Evolutionary conservation across 352 stramenopile species (phyloP), one percentile per base, ranked within the genome.

Genomic region (Phytopythium helicoides): DNA sequence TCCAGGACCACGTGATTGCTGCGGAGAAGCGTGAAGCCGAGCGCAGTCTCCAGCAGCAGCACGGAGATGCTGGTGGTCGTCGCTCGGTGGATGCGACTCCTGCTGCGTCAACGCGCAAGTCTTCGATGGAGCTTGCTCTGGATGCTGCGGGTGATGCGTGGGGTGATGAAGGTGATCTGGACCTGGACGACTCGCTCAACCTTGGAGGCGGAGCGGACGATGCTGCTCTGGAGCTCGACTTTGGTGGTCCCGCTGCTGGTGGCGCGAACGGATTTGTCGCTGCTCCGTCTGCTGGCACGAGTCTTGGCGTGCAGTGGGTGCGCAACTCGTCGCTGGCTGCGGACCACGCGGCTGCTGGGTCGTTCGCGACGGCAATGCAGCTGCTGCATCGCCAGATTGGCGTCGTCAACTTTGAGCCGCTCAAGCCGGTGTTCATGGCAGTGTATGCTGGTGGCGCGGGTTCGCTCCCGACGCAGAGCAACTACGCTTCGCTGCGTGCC

Each of bases 381-480:
- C 69, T 99, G 46, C 81, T 99, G 54, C 96, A 99, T 69, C 88
- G 97, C 19, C 97, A 99, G 81, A 99, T 99, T 65, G 97, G 97
- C 31, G 94, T 98, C 1, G 97, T 97, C 56, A 97, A 99, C 65
- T 99, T 99, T 55, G 83, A 89, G 52, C 81, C 89, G n/a, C 71
- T 99, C 31, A 96, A 98, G 75, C 68, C 81, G 1, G 76, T 89
- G 42, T 96, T 98, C 61, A 50, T 96, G 44, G 73, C 81, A 21
- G 70, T 96, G 12, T 96, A 89, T 66, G 81, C 84, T 31, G 91
- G 89, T 48, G 79, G 82, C 15, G 52, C 74, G 18, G 77, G 79
- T n/a, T 94, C 75, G 11, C 52, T 98, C 38, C 86, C 89, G 2
- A 92, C 87, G 14, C 89, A 97, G 62, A 73, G 82, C 16, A 83